Conservation (phyloP, 2,329 filamentous ascomycete species). For the Colletotrichum truncatum region DNA sequence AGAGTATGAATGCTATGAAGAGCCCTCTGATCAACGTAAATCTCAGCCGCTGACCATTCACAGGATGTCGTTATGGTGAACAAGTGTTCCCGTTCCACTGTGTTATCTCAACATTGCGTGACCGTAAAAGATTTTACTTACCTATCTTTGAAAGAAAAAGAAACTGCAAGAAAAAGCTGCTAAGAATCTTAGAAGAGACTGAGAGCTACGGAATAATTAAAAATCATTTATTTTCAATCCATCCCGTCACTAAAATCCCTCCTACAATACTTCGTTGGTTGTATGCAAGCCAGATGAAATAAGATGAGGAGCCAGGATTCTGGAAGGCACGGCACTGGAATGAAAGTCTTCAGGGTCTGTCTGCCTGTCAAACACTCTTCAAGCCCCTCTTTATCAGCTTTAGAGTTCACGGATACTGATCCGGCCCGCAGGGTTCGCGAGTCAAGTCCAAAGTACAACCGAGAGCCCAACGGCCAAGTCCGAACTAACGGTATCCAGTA, state of each 20-base stretch:
- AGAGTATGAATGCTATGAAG: no score
- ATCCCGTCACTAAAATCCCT: neutral
- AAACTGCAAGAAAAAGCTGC: no score
- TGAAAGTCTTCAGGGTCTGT: neutral
- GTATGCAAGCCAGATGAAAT: neutral
- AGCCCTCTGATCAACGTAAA: no score
- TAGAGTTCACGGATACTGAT: constrained; percentile 5
- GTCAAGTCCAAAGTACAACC: neutral
- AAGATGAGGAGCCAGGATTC: constrained; percentile 7
- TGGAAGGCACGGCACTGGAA: neutral
- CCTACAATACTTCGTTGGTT: neutral
- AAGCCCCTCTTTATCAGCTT: neutral
- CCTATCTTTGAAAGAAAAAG: no score
- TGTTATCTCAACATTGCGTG: no score
- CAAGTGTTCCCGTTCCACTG: no score
- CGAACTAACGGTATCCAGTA: neutral
- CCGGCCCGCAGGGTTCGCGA: constrained; percentile 12
- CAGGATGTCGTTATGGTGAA: no score
- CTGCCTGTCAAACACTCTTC: neutral
- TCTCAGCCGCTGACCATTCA: no score
- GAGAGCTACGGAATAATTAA: no score
- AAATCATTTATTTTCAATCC: neutral
- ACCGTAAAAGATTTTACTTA: no score
- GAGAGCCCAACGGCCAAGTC: constrained; percentile 1
- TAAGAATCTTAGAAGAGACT: no score